phyloP scores from a whole-genome alignment of 2,329 filamentous ascomycete genomes.

The Aschersonia sp. region DNA sequence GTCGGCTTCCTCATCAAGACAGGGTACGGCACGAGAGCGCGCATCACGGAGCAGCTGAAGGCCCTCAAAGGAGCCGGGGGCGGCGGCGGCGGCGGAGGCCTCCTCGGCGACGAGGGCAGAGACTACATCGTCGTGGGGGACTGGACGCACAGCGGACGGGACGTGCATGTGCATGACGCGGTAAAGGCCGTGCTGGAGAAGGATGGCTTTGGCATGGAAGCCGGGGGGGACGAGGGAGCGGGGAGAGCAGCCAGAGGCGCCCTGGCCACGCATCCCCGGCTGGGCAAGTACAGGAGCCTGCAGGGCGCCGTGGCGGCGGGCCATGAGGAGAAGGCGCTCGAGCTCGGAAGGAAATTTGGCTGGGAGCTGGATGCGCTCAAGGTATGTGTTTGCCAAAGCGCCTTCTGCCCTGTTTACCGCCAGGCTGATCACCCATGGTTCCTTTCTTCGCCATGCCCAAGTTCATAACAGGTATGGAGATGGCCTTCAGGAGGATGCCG shows the following conservation, averaged over 20 bases:
- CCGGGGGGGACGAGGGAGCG: too few species aligned
- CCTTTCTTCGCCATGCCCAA: slow-evolving; percentile 8
- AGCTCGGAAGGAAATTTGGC: slow-evolving; percentile 23
- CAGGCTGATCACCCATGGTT: background rate
- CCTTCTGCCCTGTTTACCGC: background rate
- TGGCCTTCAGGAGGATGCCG: slow-evolving; percentile 33
- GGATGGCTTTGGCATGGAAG: slow-evolving; percentile 1
- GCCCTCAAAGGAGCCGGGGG: background rate
- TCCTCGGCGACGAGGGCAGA: slow-evolving; percentile 21
- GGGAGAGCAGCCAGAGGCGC: too few species aligned
- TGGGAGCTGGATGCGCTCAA: slow-evolving; percentile 37
- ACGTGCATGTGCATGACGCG: slow-evolving; percentile 22
- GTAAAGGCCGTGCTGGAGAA: slow-evolving; percentile 20
- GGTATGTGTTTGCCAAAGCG: slow-evolving; percentile 14
- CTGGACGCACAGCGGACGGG: slow-evolving; percentile 21
- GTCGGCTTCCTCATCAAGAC: slow-evolving; percentile 40
- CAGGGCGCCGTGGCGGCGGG: slow-evolving; percentile 21
- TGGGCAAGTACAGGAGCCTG: slow-evolving; percentile 25
- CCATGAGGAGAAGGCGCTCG: slow-evolving; percentile 20
- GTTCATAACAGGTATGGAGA: slow-evolving; percentile 41
- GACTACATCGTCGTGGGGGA: slow-evolving; percentile 36
- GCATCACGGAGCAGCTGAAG: slow-evolving; percentile 28
- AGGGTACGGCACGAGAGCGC: slow-evolving; percentile 36
- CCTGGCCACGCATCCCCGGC: slow-evolving; percentile 13
- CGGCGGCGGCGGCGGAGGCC: slow-evolving; percentile 23